Evolutionary conservation across 192 early-diverging fungal genomes (phyloP).

Genomic region (Phlyctochytrium arcticum): DNA sequence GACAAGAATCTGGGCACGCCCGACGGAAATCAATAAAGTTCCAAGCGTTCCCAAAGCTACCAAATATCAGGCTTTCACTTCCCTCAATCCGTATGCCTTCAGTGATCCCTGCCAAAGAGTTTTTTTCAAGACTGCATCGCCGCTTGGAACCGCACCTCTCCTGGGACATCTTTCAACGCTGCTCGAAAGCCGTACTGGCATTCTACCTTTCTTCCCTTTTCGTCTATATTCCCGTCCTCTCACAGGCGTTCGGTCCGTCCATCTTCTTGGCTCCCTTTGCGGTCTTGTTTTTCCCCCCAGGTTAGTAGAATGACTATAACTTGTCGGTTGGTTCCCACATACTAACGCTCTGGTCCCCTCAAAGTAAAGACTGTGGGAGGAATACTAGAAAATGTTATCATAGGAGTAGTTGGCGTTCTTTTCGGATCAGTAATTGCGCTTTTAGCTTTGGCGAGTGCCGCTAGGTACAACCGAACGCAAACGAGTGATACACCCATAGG

Average conservation of each 20-base stretch:
- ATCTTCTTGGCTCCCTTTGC: slow-evolving; percentile 15
- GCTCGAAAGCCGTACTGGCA: slow-evolving; percentile 18
- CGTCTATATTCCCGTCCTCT: slow-evolving; percentile 5
- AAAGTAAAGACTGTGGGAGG: slow-evolving; percentile 20
- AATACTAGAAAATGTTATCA: slow-evolving; percentile 9
- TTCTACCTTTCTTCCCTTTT: neutral
- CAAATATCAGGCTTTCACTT: too few relatives aligned
- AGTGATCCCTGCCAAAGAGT: too few relatives aligned
- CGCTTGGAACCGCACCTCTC: neutral
- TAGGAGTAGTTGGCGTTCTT: neutral
- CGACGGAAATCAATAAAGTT: too few relatives aligned
- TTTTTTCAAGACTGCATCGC: too few relatives aligned
- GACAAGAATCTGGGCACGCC: too few relatives aligned
- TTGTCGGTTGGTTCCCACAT: neutral
- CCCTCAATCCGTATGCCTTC: too few relatives aligned
- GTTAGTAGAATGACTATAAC: neutral
- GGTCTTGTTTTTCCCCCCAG: slow-evolving; percentile 17
- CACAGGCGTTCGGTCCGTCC: slow-evolving; percentile 1
- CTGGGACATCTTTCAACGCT: slow-evolving; percentile 1
- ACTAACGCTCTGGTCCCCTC: neutral
- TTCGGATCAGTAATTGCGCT: slow-evolving; percentile 11
- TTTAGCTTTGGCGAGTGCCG: neutral
- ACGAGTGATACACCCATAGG: neutral
- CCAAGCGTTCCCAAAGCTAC: too few relatives aligned
- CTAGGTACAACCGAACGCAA: neutral